Evolutionary conservation across 805 yeast species (phyloP).

Genomic region (Metschnikowia hibisci): DNA sequence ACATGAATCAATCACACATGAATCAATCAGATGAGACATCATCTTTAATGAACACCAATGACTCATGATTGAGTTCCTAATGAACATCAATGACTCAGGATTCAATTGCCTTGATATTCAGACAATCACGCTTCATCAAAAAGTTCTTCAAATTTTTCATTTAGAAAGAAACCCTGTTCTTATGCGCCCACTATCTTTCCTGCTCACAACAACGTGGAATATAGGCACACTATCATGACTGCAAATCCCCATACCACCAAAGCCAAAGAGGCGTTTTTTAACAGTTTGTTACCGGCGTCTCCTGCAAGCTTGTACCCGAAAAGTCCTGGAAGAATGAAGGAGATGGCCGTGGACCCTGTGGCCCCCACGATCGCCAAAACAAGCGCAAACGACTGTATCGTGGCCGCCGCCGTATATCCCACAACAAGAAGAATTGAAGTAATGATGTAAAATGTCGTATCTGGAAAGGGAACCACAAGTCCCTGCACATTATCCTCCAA

Average conservation of each 20-base stretch:
- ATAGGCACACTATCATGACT: constrained; percentile 50
- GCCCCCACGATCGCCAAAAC: constrained; percentile 76
- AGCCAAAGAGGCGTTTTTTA: constrained; percentile 38
- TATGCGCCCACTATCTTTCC: background rate
- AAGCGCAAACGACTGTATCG: constrained; percentile 60
- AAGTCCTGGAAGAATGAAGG: constrained; percentile 73
- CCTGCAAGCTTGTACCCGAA: constrained; percentile 63
- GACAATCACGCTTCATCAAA: too few relatives aligned
- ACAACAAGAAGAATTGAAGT: constrained; percentile 44
- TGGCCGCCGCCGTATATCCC: constrained; percentile 55
- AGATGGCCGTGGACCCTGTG: constrained; percentile 76
- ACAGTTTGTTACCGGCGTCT: constrained; percentile 30
- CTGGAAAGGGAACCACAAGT: constrained; percentile 44
- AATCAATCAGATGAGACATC: too few relatives aligned
- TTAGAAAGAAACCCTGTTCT: too few relatives aligned
- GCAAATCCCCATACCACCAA: constrained; percentile 51
- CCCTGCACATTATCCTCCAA: constrained; percentile 6
- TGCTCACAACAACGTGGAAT: constrained; percentile 15
- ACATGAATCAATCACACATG: too few relatives aligned
- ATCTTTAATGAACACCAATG: too few relatives aligned
- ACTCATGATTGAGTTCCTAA: too few relatives aligned
- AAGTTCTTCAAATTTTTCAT: too few relatives aligned
- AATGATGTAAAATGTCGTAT: constrained; percentile 43
- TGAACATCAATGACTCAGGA: too few relatives aligned
- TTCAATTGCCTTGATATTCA: too few relatives aligned